A percentile compares a stretch with the other conserved stretches of the same genome.
Conservation (phyloP, 371 early-diverging fungal genomes). For the Haplosporangium sp. region DNA sequence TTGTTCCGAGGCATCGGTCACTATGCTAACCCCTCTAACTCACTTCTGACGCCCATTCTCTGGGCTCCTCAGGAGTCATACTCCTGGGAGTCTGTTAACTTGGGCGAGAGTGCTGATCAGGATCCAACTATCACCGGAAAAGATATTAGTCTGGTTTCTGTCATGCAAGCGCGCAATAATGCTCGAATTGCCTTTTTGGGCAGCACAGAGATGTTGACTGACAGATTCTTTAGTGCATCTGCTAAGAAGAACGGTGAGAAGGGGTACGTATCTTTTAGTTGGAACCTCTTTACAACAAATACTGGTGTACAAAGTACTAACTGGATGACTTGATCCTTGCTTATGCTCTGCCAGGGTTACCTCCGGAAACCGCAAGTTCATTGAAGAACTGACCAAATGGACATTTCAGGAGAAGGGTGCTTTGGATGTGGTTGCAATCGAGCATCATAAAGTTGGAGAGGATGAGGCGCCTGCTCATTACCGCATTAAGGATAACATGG, state of each 20-base stretch:
- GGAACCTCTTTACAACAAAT: neutral
- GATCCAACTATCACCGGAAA: slow-evolving; percentile 60
- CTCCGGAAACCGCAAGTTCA: slow-evolving; percentile 82
- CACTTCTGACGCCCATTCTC: slow-evolving; percentile 77
- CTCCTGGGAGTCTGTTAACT: slow-evolving; percentile 59
- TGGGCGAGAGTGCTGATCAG: slow-evolving; percentile 53
- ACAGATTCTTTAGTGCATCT: slow-evolving; percentile 53
- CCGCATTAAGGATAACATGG: slow-evolving; percentile 91
- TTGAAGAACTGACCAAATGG: slow-evolving; percentile 85
- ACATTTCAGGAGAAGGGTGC: slow-evolving; percentile 94
- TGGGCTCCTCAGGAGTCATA: slow-evolving; percentile 73
- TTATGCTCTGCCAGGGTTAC: slow-evolving; percentile 26
- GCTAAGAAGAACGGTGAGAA: slow-evolving; percentile 37
- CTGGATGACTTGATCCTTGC: too few species aligned
- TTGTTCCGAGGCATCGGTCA: slow-evolving; percentile 86
- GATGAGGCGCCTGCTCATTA: slow-evolving; percentile 78
- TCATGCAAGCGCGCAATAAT: slow-evolving; percentile 89
- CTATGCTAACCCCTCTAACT: slow-evolving; percentile 63
- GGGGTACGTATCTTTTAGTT: slow-evolving; percentile 22
- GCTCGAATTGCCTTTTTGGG: slow-evolving; percentile 91
- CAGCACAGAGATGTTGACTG: slow-evolving; percentile 82
- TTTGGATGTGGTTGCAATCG: slow-evolving; percentile 69
- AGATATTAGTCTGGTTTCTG: slow-evolving; percentile 76
- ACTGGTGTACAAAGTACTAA: too few species aligned
- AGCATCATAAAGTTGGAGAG: slow-evolving; percentile 81